A percentile compares a stretch with the other conserved stretches of the same genome.
phyloP scores from a whole-genome alignment of 352 stramenopile species.

The Thalassiosira allenii region DNA sequence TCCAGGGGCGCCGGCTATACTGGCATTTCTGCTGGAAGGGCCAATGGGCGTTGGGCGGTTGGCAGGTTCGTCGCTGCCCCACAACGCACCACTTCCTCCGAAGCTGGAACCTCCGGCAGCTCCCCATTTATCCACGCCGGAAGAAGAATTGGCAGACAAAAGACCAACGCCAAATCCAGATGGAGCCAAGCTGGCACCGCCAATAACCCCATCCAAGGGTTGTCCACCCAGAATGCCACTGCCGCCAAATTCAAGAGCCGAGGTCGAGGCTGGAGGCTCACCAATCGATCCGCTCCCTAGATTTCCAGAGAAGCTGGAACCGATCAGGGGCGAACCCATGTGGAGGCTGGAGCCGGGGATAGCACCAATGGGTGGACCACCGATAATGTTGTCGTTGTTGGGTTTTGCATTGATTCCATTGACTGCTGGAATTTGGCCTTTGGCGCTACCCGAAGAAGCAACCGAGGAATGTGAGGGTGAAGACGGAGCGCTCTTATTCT shows the following conservation, averaged over 20 bases:
- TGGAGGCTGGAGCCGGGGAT: conserved; percentile 34
- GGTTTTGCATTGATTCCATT: too few relatives aligned
- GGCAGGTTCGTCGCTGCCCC: conserved; percentile 25
- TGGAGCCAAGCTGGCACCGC: conserved; percentile 28
- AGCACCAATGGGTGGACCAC: conserved; percentile 36
- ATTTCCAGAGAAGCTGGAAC: conserved; percentile 28
- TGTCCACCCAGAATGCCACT: conserved; percentile 61
- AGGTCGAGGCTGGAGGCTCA: conserved; percentile 24
- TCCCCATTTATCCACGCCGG: conserved; percentile 52
- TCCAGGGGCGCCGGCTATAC: conserved; percentile 21
- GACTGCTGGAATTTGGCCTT: conserved; percentile 33
- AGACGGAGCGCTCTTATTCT: conserved; percentile 7
- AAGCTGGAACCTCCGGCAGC: conserved; percentile 30
- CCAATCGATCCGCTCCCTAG: conserved; percentile 53
- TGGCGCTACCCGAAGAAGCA: conserved; percentile 29
- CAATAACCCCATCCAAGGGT: conserved; percentile 55
- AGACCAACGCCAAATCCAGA: conserved; percentile 17
- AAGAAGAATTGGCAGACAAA: conserved; percentile 19
- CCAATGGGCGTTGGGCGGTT: conserved; percentile 50
- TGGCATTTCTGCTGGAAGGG: conserved; percentile 36
- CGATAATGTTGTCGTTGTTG: too few relatives aligned
- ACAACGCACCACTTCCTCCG: conserved; percentile 34
- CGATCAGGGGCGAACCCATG: conserved; percentile 56
- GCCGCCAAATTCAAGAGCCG: conserved; percentile 48
- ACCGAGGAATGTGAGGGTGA: conserved; percentile 53